These are phyloP conservation scores for Parathielavia hyrcaniae DNA, from an alignment of 495 filamentous ascomycete genomes.

Conservation along the genomic window DNA sequence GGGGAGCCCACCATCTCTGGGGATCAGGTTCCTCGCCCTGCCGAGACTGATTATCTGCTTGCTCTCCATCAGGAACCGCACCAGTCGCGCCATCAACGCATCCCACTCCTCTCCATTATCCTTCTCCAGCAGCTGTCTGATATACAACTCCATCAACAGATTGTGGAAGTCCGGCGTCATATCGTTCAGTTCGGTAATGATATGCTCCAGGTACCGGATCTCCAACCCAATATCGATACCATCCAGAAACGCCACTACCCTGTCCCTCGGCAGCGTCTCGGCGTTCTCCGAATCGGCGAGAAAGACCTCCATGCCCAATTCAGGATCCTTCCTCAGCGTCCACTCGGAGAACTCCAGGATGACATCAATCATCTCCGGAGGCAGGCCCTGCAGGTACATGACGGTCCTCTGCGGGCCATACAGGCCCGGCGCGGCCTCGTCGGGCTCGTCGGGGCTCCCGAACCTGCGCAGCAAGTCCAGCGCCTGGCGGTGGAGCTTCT, in stretches of 20 bases:
- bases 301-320: constrained; percentile 92
- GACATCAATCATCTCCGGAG: constrained; percentile 80
- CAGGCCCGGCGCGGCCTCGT: constrained; percentile 59
- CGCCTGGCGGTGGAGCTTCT: constrained; percentile 84
- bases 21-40: constrained; percentile 66
- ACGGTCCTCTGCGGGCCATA: constrained; percentile 79
- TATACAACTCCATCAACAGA: constrained; percentile 66
- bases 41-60: constrained; percentile 77
- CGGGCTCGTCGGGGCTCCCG: constrained; percentile 62
- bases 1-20: constrained; percentile 62
- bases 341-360: constrained; percentile 88
- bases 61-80: constrained; percentile 69
- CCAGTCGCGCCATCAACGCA: constrained; percentile 56
- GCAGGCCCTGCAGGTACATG: constrained; percentile 81
- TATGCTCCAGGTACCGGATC: constrained; percentile 81
- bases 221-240: constrained; percentile 63
- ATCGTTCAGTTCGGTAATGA: constrained; percentile 82
- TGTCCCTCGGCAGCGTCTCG: constrained; percentile 73
- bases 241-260: constrained; percentile 67
- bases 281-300: constrained; percentile 91
- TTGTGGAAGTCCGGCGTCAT: constrained; percentile 82
- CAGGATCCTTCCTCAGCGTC: constrained; percentile 66
- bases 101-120: constrained; percentile 46
- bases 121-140: constrained; percentile 54
- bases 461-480: constrained; percentile 77